A percentile compares a stretch with the other conserved stretches of the same genome.
Conservation (phyloP, 2,329 filamentous ascomycete species). For the Nigrospora oryzae region DNA sequence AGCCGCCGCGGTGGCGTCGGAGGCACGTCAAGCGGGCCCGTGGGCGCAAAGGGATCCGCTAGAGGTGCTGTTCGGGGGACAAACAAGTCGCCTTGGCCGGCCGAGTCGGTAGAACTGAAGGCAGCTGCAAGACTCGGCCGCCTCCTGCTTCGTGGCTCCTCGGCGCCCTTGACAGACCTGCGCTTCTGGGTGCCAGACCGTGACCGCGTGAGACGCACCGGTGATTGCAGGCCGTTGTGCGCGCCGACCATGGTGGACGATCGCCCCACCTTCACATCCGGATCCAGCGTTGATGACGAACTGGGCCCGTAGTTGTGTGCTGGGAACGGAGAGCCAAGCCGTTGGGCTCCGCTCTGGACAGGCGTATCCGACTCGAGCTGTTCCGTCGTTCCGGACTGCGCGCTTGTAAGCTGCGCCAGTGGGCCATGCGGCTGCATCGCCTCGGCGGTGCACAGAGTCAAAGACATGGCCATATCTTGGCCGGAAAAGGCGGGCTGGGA, state of each 20-base stretch:
- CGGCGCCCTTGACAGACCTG: conserved; percentile 38
- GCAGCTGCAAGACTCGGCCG: conserved; percentile 47
- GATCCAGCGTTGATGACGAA: conserved; percentile 41
- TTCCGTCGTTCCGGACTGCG: conserved; percentile 18
- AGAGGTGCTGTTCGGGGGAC: conserved; percentile 2
- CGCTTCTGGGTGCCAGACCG: conserved; percentile 48
- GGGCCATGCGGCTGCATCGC: conserved; percentile 57
- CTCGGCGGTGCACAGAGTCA: conserved; percentile 54
- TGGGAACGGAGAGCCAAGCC: conserved; percentile 46
- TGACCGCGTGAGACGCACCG: conserved; percentile 40
- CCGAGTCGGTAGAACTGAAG: conserved; percentile 3
- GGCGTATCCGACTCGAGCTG: neutral
- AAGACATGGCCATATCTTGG: conserved; percentile 54
- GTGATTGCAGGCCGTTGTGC: conserved; percentile 43
- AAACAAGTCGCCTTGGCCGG: conserved; percentile 3
- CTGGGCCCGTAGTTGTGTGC: conserved; percentile 55
- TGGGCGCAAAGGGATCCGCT: conserved; percentile 7
- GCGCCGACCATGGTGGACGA: conserved; percentile 42
- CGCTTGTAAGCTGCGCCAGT: conserved; percentile 49
- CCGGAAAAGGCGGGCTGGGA: conserved; percentile 45
- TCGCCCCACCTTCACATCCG: conserved; percentile 26
- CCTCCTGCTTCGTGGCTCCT: conserved; percentile 34
- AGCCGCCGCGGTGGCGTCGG: conserved; percentile 37
- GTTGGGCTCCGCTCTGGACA: conserved; percentile 7
- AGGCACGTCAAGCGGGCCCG: conserved; percentile 8